Conservation (phyloP, 2,329 filamentous ascomycete species). For the Hypoxylon sp. region DNA sequence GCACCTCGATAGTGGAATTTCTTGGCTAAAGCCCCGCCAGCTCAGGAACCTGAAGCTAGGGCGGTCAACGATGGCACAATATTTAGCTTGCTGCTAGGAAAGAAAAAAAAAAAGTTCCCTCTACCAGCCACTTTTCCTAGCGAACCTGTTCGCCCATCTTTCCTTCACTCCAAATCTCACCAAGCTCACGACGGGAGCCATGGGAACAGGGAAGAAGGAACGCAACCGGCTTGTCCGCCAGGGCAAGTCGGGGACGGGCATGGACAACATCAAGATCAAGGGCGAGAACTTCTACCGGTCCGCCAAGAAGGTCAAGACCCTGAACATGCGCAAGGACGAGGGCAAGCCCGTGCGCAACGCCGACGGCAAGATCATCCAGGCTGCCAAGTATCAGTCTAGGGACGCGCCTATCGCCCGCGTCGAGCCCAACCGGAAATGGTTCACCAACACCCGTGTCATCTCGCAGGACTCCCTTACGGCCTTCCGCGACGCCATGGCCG, state of each 20-base stretch:
- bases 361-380: conserved; percentile 83
- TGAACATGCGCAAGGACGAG: conserved; percentile 93
- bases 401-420: conserved; percentile 86
- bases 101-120: conserved; percentile 34
- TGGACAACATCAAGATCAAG: conserved; percentile 91
- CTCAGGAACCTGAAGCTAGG: neutral
- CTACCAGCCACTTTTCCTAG: conserved; percentile 23
- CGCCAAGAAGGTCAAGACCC: conserved; percentile 87
- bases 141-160: conserved; percentile 16
- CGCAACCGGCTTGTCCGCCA: conserved; percentile 83
- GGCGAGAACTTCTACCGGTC: conserved; percentile 97
- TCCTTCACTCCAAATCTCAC: conserved; percentile 39
- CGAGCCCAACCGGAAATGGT: conserved; percentile 98
- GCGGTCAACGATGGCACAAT: conserved; percentile 16
- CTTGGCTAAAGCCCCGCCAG: neutral
- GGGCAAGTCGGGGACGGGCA: conserved; percentile 86
- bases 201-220: conserved; percentile 96
- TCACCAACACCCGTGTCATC: conserved; percentile 90
- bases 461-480: conserved; percentile 87
- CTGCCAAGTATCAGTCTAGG: conserved; percentile 84
- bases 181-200: conserved; percentile 56
- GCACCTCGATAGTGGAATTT: conserved; percentile 14
- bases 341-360: conserved; percentile 86
- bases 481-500: conserved; percentile 92
- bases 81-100: neutral